A percentile compares a stretch with the other conserved stretches of the same genome.
Conservation (phyloP, 768 basidiomycete species). For the Kwoniella sp. region DNA sequence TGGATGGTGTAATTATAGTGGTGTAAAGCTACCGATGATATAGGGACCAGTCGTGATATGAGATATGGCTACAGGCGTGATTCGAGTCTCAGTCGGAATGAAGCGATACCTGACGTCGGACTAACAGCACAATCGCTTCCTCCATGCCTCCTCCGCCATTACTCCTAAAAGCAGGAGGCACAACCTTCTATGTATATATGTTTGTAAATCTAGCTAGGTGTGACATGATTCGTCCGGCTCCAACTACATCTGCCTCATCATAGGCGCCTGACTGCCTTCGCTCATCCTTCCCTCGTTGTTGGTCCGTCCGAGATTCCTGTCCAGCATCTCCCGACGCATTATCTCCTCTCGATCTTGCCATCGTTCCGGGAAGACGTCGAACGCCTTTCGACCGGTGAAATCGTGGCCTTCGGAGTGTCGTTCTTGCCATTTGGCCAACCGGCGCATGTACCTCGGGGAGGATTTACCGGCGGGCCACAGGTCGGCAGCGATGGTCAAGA, state of each 20-base stretch:
- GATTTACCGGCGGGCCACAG: conserved; percentile 58
- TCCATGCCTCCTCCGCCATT: no score
- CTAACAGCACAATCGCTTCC: no score
- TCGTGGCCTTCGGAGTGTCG: conserved; percentile 47
- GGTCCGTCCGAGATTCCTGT: conserved; percentile 26
- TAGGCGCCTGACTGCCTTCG: conserved; percentile 21
- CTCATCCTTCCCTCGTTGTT: conserved; percentile 10
- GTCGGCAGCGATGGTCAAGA: conserved; percentile 56
- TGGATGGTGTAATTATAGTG: no score
- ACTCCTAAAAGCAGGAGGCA: no score
- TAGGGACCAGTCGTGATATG: no score
- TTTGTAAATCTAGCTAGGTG: no score
- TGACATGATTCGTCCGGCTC: not conserved
- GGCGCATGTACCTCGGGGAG: conserved; percentile 53
- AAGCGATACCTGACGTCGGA: no score
- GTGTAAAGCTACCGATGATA: no score
- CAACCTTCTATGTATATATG: no score
- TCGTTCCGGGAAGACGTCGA: conserved; percentile 43
- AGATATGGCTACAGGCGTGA: no score
- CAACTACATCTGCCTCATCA: conserved; percentile 25
- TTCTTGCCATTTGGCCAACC: conserved; percentile 55
- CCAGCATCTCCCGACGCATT: conserved; percentile 36
- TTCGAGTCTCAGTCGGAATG: no score
- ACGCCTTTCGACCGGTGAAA: conserved; percentile 52
- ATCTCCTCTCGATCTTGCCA: conserved; percentile 41